Evolutionary conservation across 768 basidiomycete genomes (phyloP).

Genomic region (Naematelia aurantialba): DNA sequence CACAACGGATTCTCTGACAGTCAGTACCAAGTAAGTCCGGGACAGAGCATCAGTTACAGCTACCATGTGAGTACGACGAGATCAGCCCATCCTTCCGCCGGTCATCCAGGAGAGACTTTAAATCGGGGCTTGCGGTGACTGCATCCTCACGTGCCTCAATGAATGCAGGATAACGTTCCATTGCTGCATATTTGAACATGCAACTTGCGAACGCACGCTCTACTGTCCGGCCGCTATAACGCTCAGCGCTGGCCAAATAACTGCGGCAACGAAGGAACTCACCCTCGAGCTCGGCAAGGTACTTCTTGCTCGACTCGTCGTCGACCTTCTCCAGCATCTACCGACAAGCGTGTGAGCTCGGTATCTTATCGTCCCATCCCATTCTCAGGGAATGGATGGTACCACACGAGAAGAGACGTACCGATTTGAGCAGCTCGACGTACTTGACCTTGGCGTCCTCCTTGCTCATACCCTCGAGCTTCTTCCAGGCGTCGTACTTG

Average conservation of each 20-base stretch:
- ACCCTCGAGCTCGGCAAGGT: conserved; percentile 62
- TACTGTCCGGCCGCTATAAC: conserved; percentile 2
- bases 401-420: conserved; percentile 49
- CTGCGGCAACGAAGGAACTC: conserved; percentile 37
- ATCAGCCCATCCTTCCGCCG: too few relatives aligned
- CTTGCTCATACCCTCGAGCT: conserved; percentile 64
- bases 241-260: background rate
- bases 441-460: conserved; percentile 72
- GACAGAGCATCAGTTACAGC: too few relatives aligned
- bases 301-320: conserved; percentile 58
- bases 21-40: too few relatives aligned
- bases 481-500: conserved; percentile 91
- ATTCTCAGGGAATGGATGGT: background rate
- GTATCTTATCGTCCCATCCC: too few relatives aligned
- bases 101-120: too few relatives aligned
- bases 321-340: conserved; percentile 60
- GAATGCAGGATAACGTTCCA: too few relatives aligned
- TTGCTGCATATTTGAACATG: too few relatives aligned
- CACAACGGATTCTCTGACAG: too few relatives aligned
- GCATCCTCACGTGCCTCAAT: too few relatives aligned
- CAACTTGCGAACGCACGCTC: too few relatives aligned
- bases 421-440: conserved; percentile 69
- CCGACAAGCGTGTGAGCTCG: background rate
- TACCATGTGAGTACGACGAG: too few relatives aligned
- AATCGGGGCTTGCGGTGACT: too few relatives aligned